phyloP scores from a whole-genome alignment of 192 early-diverging fungal genomes.

The Podila horticola region DNA sequence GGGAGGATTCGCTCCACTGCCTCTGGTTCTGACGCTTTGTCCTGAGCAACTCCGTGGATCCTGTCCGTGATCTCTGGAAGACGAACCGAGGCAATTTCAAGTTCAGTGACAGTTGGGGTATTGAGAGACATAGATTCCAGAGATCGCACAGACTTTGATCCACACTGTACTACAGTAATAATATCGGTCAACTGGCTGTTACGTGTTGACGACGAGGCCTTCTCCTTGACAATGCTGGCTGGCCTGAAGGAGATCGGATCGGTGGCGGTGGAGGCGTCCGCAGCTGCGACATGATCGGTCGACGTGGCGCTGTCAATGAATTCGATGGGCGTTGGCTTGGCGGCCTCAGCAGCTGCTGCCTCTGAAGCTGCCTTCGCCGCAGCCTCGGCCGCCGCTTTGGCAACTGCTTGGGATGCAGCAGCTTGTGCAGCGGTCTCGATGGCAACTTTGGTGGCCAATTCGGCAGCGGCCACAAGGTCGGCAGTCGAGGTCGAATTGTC shows the following conservation, averaged over 20 bases:
- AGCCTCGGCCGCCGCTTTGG: background rate
- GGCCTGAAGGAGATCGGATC: background rate
- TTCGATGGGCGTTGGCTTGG: background rate
- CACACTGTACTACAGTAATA: slow-evolving; percentile 7
- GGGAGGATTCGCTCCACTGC: background rate
- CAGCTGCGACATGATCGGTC: background rate
- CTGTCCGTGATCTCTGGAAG: slow-evolving; percentile 7
- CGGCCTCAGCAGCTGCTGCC: background rate
- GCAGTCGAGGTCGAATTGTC: slow-evolving; percentile 8
- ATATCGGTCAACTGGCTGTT: slow-evolving; percentile 12
- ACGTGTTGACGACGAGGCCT: background rate
- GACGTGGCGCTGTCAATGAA: background rate
- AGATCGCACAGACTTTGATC: background rate
- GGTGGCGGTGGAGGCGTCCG: background rate
- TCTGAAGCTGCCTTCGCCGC: background rate
- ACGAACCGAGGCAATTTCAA: slow-evolving; percentile 30
- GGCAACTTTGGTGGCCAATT: background rate
- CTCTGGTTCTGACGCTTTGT: slow-evolving; percentile 8
- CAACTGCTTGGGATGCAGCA: background rate
- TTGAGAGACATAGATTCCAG: slow-evolving; percentile 9
- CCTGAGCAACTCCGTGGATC: slow-evolving; percentile 4
- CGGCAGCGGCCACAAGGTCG: background rate
- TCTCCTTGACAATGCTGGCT: background rate
- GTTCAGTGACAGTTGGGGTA: slow-evolving; percentile 20
- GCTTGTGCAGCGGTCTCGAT: background rate